Percentiles rank a stretch among this genome's conserved stretches.
phyloP scores from a whole-genome alignment of 345 rosid species.

The Lumnitzera littorea region DNA sequence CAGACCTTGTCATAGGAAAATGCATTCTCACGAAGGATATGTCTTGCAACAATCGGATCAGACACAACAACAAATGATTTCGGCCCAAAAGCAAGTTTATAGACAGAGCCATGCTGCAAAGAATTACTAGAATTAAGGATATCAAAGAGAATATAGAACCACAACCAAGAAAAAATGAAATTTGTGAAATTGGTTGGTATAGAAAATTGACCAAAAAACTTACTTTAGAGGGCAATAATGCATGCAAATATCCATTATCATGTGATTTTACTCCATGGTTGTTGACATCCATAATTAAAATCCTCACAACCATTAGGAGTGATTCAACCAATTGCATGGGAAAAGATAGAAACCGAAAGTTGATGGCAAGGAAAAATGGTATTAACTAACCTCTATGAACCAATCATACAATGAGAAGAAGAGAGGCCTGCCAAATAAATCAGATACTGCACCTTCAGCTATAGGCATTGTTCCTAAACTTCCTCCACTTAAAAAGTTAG shows the following conservation, averaged over 20 bases:
- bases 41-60: constrained; percentile 80
- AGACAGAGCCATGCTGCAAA: constrained; percentile 82
- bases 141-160: neutral
- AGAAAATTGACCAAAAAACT: too few species aligned
- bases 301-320: too few species aligned
- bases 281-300: too few species aligned
- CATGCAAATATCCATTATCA: too few species aligned
- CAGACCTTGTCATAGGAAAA: constrained; percentile 89
- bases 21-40: constrained; percentile 77
- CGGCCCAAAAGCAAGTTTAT: constrained; percentile 97
- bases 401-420: constrained; percentile 85
- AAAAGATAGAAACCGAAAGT: neutral
- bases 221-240: too few species aligned
- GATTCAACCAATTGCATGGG: too few species aligned
- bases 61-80: constrained; percentile 96
- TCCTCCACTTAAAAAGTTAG: constrained; percentile 77
- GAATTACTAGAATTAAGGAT: constrained; percentile 5
- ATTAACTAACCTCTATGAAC: constrained; percentile 64
- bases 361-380: neutral
- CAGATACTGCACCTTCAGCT: constrained; percentile 93
- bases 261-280: too few species aligned
- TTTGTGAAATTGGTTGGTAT: constrained; percentile 2
- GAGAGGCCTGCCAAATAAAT: constrained; percentile 77
- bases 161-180: neutral
- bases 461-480: constrained; percentile 70